Percentiles rank a stretch among this genome's conserved stretches.
Conservation (phyloP, 305 asterid genomes). For the Plantago coronopus region DNA sequence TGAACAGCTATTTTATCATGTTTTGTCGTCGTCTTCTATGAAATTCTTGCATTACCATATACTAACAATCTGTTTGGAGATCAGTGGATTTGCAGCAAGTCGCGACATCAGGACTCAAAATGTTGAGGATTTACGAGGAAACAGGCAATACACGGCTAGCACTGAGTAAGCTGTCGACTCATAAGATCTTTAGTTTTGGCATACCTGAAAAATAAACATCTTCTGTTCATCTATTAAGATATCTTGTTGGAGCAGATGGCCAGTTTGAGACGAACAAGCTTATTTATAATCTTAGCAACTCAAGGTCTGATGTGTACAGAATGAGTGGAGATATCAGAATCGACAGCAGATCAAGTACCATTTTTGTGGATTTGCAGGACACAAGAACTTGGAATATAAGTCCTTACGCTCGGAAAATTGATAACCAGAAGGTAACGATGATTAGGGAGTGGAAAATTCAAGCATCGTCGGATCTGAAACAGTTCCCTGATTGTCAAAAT, state of each 20-base stretch:
- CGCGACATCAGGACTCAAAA: slow-evolving; percentile 19
- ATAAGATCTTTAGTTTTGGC: neutral
- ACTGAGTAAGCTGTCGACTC: slow-evolving; percentile 22
- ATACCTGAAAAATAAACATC: neutral
- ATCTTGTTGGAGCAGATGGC: neutral
- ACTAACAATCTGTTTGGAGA: neutral
- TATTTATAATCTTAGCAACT: slow-evolving; percentile 21
- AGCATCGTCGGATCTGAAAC: slow-evolving; percentile 9
- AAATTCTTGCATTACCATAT: too few species aligned
- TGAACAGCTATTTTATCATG: too few species aligned
- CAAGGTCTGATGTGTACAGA: slow-evolving; percentile 45
- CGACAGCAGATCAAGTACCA: slow-evolving; percentile 39
- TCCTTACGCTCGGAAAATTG: slow-evolving; percentile 53
- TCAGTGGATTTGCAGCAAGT: slow-evolving; percentile 20
- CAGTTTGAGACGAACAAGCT: neutral
- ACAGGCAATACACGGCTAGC: slow-evolving; percentile 5
- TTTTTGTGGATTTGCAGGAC: slow-evolving; percentile 29
- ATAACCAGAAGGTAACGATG: slow-evolving; percentile 21
- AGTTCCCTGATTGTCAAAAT: slow-evolving; percentile 40
- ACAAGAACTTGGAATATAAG: slow-evolving; percentile 27
- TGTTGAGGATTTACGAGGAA: slow-evolving; percentile 18
- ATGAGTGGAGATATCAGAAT: slow-evolving; percentile 50
- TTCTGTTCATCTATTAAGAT: neutral
- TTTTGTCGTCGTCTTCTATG: too few species aligned
- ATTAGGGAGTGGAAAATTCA: slow-evolving; percentile 30